Base-by-base conservation (phyloP, 2,329 filamentous ascomycete species). In the Hymenoscyphus salicellus region DNA sequence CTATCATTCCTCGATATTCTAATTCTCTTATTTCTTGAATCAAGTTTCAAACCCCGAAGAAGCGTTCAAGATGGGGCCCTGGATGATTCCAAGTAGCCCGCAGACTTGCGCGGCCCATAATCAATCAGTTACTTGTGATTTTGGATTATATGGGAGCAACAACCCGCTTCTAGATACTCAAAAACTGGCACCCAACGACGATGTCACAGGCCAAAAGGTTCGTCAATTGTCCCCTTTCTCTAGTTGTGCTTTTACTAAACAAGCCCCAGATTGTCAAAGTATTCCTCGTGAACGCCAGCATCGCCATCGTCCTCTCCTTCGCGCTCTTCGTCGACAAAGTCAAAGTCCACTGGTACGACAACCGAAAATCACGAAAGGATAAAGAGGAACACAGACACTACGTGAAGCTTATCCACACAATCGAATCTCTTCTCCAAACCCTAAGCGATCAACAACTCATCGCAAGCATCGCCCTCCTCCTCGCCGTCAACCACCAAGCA, bases 381-480 rank as follows among this genome's bases (percentile, higher is more conserved):
- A 26, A 17, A n/a, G 36, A 32, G 17, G 55, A 63, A 30, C 30
- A 63, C 17, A 28, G 17, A 6, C 23, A 20, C 55, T 59, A 59
- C 28, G n/a, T 63, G 28, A 58, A 63, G 26, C n/a, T 30, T 3
- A 28, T 58, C 41, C 55, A 63, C 14, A 59, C 38, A 6, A 30
- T 63, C 55, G 38, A 58, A 23, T 52, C 28, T 23, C 20, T 58
- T 11, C n/a, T 63, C 28, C 55, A 63, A 20, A 46, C 38, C 2
- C 16, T 49, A 23, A 36, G 38, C 41, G 61, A 63, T 23, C 61
- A 63, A 55, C 55, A 58, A 30, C 56, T 63, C n/a, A 41, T 63
- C n/a, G 26, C 61, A 26, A 49, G 38, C 41, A 36, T 63, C 14
- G 55, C 55, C 5, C 41, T 63, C 5, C 38, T 63, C 30, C 23